Percentiles rank a stretch among this genome's conserved stretches.
phyloP scores from a whole-genome alignment of 306 rosid genomes.

The Trichosanthes cucumerina region DNA sequence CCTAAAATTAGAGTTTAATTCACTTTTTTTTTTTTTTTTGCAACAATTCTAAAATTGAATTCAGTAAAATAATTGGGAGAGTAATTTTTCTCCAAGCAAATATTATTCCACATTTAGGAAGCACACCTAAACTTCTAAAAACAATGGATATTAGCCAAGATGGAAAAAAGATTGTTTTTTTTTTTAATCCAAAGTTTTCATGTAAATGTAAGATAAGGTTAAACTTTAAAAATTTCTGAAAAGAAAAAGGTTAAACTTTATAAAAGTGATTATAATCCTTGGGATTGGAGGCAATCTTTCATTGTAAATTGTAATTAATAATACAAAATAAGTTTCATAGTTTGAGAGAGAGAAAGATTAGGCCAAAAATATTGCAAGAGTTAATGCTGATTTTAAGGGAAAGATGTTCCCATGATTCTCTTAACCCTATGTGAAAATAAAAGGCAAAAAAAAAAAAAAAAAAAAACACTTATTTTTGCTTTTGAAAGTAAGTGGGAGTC shows the following conservation, averaged over 20 bases:
- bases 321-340: background rate
- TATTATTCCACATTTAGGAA: background rate
- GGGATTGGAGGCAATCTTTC: slow-evolving; percentile 7
- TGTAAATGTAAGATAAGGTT: background rate
- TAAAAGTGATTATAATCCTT: background rate
- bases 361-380: background rate
- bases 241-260: background rate
- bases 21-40: too few relatives aligned
- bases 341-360: background rate
- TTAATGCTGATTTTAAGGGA: slow-evolving; percentile 13
- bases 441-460: background rate
- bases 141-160: background rate
- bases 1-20: too few relatives aligned
- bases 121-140: background rate
- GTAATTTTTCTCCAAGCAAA: background rate
- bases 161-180: background rate
- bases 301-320: background rate
- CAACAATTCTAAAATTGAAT: background rate
- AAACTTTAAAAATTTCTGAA: background rate
- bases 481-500: background rate
- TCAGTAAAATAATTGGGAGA: background rate
- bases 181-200: background rate
- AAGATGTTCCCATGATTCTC: slow-evolving; percentile 3
- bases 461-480: background rate
- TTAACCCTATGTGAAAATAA: background rate